Evolutionary conservation across 2,329 filamentous ascomycete species (phyloP).

Genomic region (Beauveria asiatica): DNA sequence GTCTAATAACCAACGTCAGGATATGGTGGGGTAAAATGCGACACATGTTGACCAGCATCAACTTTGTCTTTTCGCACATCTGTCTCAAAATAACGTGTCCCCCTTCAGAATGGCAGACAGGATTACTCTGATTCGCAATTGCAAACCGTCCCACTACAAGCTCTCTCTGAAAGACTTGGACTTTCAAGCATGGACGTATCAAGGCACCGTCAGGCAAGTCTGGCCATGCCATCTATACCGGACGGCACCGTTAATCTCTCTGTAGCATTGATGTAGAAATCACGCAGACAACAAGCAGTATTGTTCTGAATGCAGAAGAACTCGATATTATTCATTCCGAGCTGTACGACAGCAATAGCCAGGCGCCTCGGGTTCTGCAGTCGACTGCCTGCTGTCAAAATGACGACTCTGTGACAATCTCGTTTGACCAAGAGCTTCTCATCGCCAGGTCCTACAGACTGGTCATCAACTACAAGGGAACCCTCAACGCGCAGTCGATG

Average conservation of each 20-base stretch:
- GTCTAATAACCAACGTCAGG: neutral
- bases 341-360: neutral
- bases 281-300: neutral
- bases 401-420: constrained; percentile 42
- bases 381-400: constrained; percentile 62
- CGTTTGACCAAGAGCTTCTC: constrained; percentile 71
- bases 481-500: constrained; percentile 88
- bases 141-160: constrained; percentile 6
- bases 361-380: constrained; percentile 36
- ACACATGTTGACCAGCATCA: neutral
- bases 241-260: neutral
- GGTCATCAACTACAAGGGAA: constrained; percentile 64
- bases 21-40: neutral
- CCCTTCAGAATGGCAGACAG: neutral
- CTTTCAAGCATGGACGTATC: constrained; percentile 5
- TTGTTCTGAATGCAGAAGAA: neutral
- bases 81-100: neutral
- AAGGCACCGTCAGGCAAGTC: constrained; percentile 9
- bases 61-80: neutral
- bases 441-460: constrained; percentile 65
- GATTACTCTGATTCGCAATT: neutral
- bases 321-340: neutral
- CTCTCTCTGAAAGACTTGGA: constrained; percentile 5
- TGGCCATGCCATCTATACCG: too few species aligned
- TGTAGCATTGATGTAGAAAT: constrained; percentile 4